Percentiles rank a stretch among this genome's conserved stretches.
Evolutionary conservation across 352 stramenopile genomes (phyloP).

Genomic region (Achlya hypogyna): DNA sequence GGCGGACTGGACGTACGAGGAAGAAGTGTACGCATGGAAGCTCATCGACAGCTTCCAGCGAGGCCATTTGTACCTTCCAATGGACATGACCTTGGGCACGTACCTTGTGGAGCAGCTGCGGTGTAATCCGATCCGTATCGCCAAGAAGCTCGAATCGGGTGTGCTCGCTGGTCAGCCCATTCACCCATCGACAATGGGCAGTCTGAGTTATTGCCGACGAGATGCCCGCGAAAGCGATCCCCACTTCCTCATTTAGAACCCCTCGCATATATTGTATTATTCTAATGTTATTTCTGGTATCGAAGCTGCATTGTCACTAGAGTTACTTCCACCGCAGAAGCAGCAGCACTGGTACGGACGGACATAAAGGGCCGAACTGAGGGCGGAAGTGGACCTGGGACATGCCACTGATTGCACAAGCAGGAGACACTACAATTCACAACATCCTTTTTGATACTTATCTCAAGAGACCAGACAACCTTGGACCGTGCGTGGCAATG

Average conservation of each 20-base stretch:
- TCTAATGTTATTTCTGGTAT: neutral
- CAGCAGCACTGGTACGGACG: neutral
- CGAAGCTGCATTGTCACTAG: neutral
- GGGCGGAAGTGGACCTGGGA: neutral
- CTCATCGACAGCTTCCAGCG: constrained; percentile 85
- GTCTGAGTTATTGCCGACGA: neutral
- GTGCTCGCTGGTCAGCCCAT: neutral
- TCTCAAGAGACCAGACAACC: neutral
- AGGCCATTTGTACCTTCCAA: constrained; percentile 66
- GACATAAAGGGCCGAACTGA: neutral
- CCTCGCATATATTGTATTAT: neutral
- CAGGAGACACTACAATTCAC: neutral
- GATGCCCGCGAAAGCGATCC: neutral
- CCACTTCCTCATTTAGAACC: neutral
- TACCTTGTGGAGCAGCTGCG: constrained; percentile 85
- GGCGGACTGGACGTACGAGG: constrained; percentile 26
- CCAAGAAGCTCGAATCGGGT: constrained; percentile 79
- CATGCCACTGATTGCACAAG: constrained; percentile 10
- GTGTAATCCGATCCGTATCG: constrained; percentile 91
- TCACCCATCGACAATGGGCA: neutral
- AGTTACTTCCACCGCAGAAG: neutral
- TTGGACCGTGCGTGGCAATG: too few relatives aligned
- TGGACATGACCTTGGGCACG: constrained; percentile 77
- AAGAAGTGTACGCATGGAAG: constrained; percentile 61
- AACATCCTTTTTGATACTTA: neutral